phyloP scores from a whole-genome alignment of 2,329 filamentous ascomycete genomes.

The Penicillium hesseltinei region DNA sequence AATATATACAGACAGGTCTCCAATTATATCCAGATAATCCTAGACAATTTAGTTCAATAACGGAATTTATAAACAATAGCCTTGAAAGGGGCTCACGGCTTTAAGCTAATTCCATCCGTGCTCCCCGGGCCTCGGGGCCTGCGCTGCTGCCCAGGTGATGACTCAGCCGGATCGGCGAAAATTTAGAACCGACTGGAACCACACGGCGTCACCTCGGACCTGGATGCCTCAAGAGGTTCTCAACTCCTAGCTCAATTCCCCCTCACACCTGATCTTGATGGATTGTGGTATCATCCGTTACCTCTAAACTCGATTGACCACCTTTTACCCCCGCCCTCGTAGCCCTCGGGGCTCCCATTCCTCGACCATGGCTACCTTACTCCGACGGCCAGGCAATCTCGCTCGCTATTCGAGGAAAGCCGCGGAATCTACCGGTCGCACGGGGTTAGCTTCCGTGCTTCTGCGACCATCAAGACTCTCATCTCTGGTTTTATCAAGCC shows the following conservation, averaged over 20 bases:
- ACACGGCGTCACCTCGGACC: conserved; percentile 18
- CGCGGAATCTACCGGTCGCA: conserved; percentile 53
- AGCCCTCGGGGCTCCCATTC: conserved; percentile 34
- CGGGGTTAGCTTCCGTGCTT: conserved; percentile 46
- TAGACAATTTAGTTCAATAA: neutral
- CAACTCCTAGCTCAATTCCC: conserved; percentile 16
- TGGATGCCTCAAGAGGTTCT: conserved; percentile 26
- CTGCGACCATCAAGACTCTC: conserved; percentile 40
- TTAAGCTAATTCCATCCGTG: conserved; percentile 10
- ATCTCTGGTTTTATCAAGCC: conserved; percentile 34
- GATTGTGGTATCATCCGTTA: conserved; percentile 24
- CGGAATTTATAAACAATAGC: neutral
- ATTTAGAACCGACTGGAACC: conserved; percentile 25
- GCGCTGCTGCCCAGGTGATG: conserved; percentile 23
- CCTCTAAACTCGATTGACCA: conserved; percentile 25
- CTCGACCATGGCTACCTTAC: conserved; percentile 63
- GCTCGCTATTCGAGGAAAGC: conserved; percentile 61
- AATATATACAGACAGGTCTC: conserved; percentile 3
- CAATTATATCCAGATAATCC: neutral
- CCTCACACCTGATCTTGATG: conserved; percentile 25
- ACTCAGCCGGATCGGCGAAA: conserved; percentile 39
- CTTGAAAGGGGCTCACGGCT: neutral
- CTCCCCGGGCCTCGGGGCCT: neutral
- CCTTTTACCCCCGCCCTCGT: conserved; percentile 24
- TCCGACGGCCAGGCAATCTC: conserved; percentile 66